Conservation (phyloP, 2,329 filamentous ascomycete species). For the Microdochium bolleyi region DNA sequence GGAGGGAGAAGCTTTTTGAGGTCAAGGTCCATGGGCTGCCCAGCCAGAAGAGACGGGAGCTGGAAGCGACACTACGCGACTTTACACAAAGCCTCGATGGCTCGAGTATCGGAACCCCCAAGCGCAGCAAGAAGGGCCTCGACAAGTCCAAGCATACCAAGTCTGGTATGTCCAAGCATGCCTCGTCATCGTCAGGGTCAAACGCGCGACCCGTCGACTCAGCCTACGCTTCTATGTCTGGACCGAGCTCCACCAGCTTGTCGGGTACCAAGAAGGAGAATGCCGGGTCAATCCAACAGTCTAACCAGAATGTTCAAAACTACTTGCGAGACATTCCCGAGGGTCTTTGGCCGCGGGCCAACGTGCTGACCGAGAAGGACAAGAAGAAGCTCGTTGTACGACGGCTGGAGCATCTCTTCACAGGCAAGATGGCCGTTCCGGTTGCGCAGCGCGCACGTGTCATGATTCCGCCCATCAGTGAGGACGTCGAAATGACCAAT, state of each 20-base stretch:
- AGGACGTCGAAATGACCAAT: constrained; percentile 18
- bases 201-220: constrained; percentile 50
- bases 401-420: constrained; percentile 73
- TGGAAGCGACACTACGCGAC: constrained; percentile 65
- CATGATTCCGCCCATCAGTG: constrained; percentile 14
- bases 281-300: constrained; percentile 10
- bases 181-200: constrained; percentile 43
- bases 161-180: constrained; percentile 41
- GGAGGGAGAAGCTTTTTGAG: constrained; percentile 75
- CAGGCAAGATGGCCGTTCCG: constrained; percentile 50
- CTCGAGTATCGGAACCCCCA: constrained; percentile 31
- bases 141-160: constrained; percentile 30
- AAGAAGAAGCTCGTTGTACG: constrained; percentile 71
- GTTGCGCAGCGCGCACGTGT: constrained; percentile 21
- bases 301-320: constrained; percentile 55
- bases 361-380: constrained; percentile 60
- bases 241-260: constrained; percentile 22
- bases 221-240: constrained; percentile 62
- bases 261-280: constrained; percentile 23
- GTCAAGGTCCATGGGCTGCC: constrained; percentile 71
- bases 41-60: constrained; percentile 63
- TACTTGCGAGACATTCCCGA: constrained; percentile 68
- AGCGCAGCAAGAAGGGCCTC: constrained; percentile 32
- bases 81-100: constrained; percentile 59
- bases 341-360: constrained; percentile 54